Conservation (phyloP, 73 alveolate species). For the Paramecium pentaurelia region DNA sequence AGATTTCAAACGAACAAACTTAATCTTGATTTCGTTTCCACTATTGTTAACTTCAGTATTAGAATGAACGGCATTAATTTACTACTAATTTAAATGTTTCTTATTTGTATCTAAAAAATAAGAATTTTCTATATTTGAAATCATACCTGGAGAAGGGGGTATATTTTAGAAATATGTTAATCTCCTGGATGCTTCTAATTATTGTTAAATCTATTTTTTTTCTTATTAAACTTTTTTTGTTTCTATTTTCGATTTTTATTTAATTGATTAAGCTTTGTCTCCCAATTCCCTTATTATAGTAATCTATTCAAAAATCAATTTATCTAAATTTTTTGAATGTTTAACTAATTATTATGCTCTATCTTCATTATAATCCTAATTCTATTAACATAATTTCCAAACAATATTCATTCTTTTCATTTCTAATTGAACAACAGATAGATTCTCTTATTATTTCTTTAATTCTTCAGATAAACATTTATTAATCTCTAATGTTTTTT, state of each 20-base stretch:
- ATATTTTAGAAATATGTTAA: background rate
- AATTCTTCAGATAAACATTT: background rate
- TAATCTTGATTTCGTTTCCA: background rate
- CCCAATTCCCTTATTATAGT: background rate
- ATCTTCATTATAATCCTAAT: slow-evolving; percentile 22
- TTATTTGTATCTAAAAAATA: background rate
- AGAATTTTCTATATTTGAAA: slow-evolving; percentile 9
- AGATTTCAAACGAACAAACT: background rate
- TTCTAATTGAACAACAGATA: background rate
- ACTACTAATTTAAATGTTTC: background rate
- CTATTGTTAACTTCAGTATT: background rate
- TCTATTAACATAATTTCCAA: background rate
- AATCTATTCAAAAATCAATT: background rate
- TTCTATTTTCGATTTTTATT: background rate
- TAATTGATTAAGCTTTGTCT: background rate
- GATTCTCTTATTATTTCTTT: background rate
- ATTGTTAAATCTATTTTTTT: background rate
- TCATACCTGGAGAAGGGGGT: slow-evolving; percentile 4
- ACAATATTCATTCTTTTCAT: slow-evolving; percentile 4
- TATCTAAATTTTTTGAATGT: background rate
- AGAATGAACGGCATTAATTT: background rate
- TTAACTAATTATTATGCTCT: background rate
- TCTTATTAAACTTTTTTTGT: background rate
- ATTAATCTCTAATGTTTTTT: background rate
- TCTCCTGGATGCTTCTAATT: background rate